A percentile compares a stretch with the other conserved stretches of the same genome.
Evolutionary conservation across 441 rosid species (phyloP).

Genomic region (Theobroma grandiflorum): DNA sequence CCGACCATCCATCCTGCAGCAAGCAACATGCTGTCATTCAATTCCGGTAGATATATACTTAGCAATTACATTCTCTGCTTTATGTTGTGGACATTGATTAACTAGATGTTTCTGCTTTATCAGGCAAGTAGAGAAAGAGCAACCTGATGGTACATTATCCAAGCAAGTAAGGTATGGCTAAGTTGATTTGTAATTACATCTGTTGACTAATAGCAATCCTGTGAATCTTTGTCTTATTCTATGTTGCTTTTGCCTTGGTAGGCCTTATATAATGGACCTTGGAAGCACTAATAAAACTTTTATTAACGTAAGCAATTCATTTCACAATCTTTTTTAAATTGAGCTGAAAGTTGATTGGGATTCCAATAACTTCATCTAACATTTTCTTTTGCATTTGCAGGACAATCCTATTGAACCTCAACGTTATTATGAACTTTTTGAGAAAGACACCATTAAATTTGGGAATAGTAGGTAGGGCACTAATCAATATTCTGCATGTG

Average conservation of each 20-base stretch:
- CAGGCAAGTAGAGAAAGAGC: slow-evolving; percentile 84
- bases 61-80: slow-evolving; percentile 18
- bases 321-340: slow-evolving; percentile 26
- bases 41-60: slow-evolving; percentile 59
- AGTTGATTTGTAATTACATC: slow-evolving; percentile 15
- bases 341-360: slow-evolving; percentile 20
- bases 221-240: slow-evolving; percentile 18
- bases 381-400: slow-evolving; percentile 52
- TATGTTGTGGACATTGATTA: slow-evolving; percentile 24
- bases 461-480: slow-evolving; percentile 89
- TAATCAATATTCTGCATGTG: not conserved
- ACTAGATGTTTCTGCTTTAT: slow-evolving; percentile 32
- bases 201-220: slow-evolving; percentile 10
- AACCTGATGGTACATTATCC: slow-evolving; percentile 68
- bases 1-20: slow-evolving; percentile 99
- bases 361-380: slow-evolving; percentile 22
- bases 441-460: slow-evolving; percentile 89
- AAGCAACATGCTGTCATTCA: slow-evolving; percentile 97
- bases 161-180: slow-evolving; percentile 70
- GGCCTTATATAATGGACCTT: slow-evolving; percentile 97
- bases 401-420: slow-evolving; percentile 87
- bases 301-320: slow-evolving; percentile 68
- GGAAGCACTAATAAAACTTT: slow-evolving; percentile 94
- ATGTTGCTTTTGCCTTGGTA: slow-evolving; percentile 33
- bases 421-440: slow-evolving; percentile 91